phyloP scores from a whole-genome alignment of 2,329 filamentous ascomycete genomes.

The Diaporthe citrichinensis region DNA sequence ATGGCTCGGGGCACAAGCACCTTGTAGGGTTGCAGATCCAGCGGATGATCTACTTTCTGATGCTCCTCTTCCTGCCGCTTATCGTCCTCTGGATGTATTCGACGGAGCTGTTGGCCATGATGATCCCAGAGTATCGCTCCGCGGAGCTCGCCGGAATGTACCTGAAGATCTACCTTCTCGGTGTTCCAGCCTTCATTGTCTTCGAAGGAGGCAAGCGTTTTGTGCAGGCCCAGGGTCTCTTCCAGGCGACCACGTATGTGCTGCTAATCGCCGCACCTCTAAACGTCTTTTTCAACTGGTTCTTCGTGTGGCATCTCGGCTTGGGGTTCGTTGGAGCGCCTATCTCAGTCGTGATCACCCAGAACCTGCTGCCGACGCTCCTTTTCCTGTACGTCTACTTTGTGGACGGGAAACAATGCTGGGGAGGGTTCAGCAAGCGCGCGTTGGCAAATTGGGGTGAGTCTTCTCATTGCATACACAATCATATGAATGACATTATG shows the following conservation, averaged over 20 bases:
- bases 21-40: constrained; percentile 89
- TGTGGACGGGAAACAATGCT: constrained; percentile 80
- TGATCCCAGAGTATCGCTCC: constrained; percentile 80
- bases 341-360: constrained; percentile 81
- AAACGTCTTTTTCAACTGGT: constrained; percentile 84
- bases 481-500: constrained; percentile 8
- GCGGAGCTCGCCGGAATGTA: constrained; percentile 81
- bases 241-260: constrained; percentile 84
- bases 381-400: constrained; percentile 82
- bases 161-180: constrained; percentile 77
- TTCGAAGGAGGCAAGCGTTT: constrained; percentile 87
- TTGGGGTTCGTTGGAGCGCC: constrained; percentile 84
- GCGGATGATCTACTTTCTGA: constrained; percentile 84
- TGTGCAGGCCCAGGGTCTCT: constrained; percentile 85
- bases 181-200: constrained; percentile 80
- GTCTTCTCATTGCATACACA: constrained; percentile 57
- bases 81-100: constrained; percentile 78
- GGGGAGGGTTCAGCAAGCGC: constrained; percentile 81
- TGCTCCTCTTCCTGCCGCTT: constrained; percentile 79
- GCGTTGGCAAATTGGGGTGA: constrained; percentile 81
- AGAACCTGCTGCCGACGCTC: constrained; percentile 80
- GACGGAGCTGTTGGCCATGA: constrained; percentile 71
- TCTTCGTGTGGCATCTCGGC: constrained; percentile 80
- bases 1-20: constrained; percentile 90
- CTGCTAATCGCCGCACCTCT: constrained; percentile 81